Evolutionary conservation across 129 eudicot species (phyloP).

Genomic region (Arctium lappa): DNA sequence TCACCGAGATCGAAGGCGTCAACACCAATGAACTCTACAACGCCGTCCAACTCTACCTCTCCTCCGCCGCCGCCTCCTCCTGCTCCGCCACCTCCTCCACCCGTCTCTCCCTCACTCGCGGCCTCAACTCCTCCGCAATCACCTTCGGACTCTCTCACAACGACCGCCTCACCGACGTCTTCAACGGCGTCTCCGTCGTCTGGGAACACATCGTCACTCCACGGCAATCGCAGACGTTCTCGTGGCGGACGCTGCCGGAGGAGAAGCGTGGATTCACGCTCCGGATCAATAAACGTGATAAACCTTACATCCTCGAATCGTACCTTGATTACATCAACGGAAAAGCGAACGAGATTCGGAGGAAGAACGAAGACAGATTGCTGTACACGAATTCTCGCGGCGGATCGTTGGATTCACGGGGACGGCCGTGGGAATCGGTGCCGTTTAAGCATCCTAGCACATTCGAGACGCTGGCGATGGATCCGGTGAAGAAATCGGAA

Average conservation of each 20-base stretch:
- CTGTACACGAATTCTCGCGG: conserved; percentile 81
- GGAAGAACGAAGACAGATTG: conserved; percentile 63
- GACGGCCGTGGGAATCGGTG: conserved; percentile 92
- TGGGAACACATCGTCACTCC: conserved; percentile 87
- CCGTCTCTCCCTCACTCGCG: conserved; percentile 76
- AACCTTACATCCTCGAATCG: conserved; percentile 34
- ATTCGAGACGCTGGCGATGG: conserved; percentile 85
- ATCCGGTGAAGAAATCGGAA: conserved; percentile 55
- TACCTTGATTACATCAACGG: conserved; percentile 62
- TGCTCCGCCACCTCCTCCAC: conserved; percentile 50
- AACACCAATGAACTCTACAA: conserved; percentile 94
- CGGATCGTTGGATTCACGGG: conserved; percentile 73
- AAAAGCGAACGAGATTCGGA: conserved; percentile 59
- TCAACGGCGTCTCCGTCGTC: conserved; percentile 43
- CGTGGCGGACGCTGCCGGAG: conserved; percentile 93
- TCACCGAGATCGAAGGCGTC: conserved; percentile 90
- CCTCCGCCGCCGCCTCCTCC: conserved; percentile 47
- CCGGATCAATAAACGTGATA: conserved; percentile 49
- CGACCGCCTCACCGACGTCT: conserved; percentile 62
- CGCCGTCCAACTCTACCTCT: conserved; percentile 87
- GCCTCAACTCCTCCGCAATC: conserved; percentile 73
- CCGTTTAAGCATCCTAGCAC: conserved; percentile 96
- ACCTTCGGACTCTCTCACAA: conserved; percentile 64
- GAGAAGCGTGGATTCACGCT: conserved; percentile 79
- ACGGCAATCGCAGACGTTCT: conserved; percentile 61